phyloP scores from a whole-genome alignment of 306 rosid species.

The Sechiopsis laciniata region DNA sequence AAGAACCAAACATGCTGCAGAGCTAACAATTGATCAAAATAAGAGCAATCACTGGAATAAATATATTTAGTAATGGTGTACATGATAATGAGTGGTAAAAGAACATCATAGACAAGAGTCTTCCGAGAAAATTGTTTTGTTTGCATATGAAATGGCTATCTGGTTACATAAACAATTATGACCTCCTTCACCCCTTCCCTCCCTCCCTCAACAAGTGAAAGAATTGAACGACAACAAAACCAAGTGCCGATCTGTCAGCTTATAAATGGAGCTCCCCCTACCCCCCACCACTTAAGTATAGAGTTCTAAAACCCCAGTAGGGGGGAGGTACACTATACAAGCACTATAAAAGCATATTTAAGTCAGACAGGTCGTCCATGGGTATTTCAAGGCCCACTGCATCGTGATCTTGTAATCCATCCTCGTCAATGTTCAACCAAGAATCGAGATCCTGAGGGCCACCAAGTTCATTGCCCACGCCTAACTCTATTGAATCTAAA shows the following conservation, averaged over 20 bases:
- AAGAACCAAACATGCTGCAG: conserved; percentile 6
- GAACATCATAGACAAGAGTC: conserved; percentile 8
- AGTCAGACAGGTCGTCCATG: conserved; percentile 77
- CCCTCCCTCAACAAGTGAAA: conserved; percentile 29
- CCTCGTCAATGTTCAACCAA: conserved; percentile 68
- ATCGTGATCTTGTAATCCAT: conserved; percentile 52
- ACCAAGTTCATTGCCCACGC: conserved; percentile 47
- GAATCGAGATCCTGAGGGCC: conserved; percentile 57
- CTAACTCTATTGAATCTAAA: conserved; percentile 58
- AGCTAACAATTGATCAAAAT: conserved; percentile 1
- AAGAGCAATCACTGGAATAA: not conserved
- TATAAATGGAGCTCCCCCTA: conserved; percentile 35
- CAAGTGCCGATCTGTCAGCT: conserved; percentile 50
- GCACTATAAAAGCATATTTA: conserved; percentile 51
- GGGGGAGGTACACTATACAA: conserved; percentile 32
- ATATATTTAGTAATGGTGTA: not conserved
- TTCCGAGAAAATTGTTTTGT: conserved; percentile 3
- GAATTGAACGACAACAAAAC: conserved; percentile 68
- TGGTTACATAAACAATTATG: conserved; percentile 22
- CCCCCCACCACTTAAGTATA: conserved; percentile 34
- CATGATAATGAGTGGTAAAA: not conserved
- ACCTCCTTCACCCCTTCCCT: not conserved
- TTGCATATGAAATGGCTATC: conserved; percentile 14
- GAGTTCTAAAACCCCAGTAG: conserved; percentile 31
- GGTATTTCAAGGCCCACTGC: conserved; percentile 65